phyloP scores from a whole-genome alignment of 768 basidiomycete genomes.

The Phaffia tasmanica region DNA sequence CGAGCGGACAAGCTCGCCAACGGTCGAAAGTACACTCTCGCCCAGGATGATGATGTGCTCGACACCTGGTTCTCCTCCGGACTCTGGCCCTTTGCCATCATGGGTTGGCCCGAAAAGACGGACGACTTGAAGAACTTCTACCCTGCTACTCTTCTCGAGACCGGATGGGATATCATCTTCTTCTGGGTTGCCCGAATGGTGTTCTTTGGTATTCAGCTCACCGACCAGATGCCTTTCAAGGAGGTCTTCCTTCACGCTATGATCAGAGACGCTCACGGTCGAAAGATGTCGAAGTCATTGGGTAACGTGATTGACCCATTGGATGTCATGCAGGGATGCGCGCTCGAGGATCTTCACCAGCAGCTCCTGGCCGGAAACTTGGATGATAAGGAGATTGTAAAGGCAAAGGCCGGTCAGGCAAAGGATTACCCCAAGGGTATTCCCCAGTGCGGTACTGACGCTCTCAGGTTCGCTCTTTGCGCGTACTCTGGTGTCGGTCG shows the following conservation, averaged over 20 bases:
- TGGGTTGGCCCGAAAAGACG: slow-evolving; percentile 97
- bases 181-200: slow-evolving; percentile 99
- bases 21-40: slow-evolving; percentile 58
- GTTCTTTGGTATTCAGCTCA: slow-evolving; percentile 76
- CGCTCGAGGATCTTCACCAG: slow-evolving; percentile 66
- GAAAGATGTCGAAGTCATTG: slow-evolving; percentile 97
- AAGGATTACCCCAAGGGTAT: slow-evolving; percentile 98
- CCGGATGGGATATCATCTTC: slow-evolving; percentile 99
- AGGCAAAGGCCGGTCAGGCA: slow-evolving; percentile 91
- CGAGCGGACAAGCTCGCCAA: slow-evolving; percentile 56
- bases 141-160: slow-evolving; percentile 82
- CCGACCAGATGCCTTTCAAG: slow-evolving; percentile 80
- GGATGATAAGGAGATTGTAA: slow-evolving; percentile 80
- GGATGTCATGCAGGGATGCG: slow-evolving; percentile 78
- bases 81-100: slow-evolving; percentile 92
- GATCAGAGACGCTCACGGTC: slow-evolving; percentile 95
- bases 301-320: slow-evolving; percentile 97
- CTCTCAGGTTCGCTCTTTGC: slow-evolving; percentile 85
- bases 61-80: slow-evolving; percentile 99
- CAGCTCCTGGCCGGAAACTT: slow-evolving; percentile 85
- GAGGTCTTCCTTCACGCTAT: slow-evolving; percentile 97
- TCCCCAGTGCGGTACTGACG: slow-evolving; percentile 96
- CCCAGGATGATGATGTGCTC: slow-evolving; percentile 92
- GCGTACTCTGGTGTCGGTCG: slow-evolving; percentile 92
- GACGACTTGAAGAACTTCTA: slow-evolving; percentile 69